Conservation (phyloP, 148 eudicot genomes). For the Amaranthus cruentus region DNA sequence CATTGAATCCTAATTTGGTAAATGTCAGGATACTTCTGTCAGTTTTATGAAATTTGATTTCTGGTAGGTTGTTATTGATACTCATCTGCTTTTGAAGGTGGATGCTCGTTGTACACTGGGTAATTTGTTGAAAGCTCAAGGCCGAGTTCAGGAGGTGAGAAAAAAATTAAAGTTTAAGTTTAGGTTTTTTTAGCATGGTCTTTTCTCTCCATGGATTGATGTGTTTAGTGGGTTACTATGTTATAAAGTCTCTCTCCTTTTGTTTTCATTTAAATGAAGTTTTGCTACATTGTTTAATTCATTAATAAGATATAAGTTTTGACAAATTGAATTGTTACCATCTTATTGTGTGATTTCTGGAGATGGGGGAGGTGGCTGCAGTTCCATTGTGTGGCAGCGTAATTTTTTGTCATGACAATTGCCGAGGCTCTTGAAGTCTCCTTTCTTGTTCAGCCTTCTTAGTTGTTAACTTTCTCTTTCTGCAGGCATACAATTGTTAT, state of each 20-base stretch:
- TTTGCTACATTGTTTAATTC: no score
- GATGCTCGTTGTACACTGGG: constrained; percentile 97
- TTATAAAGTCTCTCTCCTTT: no score
- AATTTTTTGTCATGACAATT: no score
- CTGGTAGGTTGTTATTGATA: constrained; percentile 8
- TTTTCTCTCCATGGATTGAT: no score
- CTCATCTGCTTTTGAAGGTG: constrained; percentile 44
- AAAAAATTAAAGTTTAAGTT: background rate
- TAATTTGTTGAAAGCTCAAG: constrained; percentile 93
- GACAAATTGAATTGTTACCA: constrained; percentile 5
- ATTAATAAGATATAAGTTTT: background rate
- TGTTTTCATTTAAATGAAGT: no score
- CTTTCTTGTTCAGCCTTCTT: background rate
- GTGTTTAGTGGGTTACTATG: no score
- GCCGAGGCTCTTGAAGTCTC: no score
- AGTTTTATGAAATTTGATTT: constrained; percentile 2
- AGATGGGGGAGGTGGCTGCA: no score
- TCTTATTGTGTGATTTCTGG: no score
- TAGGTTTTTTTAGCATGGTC: background rate
- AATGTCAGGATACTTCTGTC: background rate
- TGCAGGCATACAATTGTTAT: constrained; percentile 89
- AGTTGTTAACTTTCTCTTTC: constrained; percentile 2
- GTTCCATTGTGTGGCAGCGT: no score
- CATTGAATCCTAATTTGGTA: constrained; percentile 79
- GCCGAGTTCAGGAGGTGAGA: constrained; percentile 76